Evolutionary conservation across 305 asterid genomes (phyloP).

Genomic region (Fraxinus sp.): DNA sequence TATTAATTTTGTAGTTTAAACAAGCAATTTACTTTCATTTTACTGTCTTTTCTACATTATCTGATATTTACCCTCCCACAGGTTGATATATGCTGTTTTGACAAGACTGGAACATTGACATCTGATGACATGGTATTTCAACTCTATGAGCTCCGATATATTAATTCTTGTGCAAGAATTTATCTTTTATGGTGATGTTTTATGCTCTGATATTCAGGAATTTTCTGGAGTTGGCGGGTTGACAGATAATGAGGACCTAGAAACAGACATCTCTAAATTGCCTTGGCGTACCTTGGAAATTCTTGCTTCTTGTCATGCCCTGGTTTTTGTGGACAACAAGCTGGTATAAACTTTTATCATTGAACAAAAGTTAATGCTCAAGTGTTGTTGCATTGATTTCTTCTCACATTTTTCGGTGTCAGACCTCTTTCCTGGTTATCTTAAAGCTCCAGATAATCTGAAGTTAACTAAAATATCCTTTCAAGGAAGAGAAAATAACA

Average conservation of each 20-base stretch:
- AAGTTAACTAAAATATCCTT: background rate
- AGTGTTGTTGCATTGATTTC: background rate
- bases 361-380: background rate
- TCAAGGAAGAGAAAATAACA: background rate
- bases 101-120: slow-evolving; percentile 92
- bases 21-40: slow-evolving; percentile 7
- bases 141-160: slow-evolving; percentile 18
- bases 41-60: slow-evolving; percentile 17
- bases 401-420: background rate
- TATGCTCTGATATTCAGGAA: slow-evolving; percentile 56
- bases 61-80: slow-evolving; percentile 38
- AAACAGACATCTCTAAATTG: slow-evolving; percentile 64
- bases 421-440: background rate
- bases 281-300: slow-evolving; percentile 71
- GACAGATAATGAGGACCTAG: slow-evolving; percentile 66
- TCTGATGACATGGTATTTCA: slow-evolving; percentile 94
- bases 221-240: slow-evolving; percentile 95
- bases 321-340: slow-evolving; percentile 96
- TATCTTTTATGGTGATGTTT: slow-evolving; percentile 16
- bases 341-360: slow-evolving; percentile 52
- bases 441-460: background rate
- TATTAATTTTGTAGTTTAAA: slow-evolving; percentile 2
- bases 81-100: slow-evolving; percentile 99
- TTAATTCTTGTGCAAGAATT: slow-evolving; percentile 27
- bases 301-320: slow-evolving; percentile 96